Evolutionary conservation across 441 rosid genomes (phyloP).

Genomic region (Pelargonium citronellum): DNA sequence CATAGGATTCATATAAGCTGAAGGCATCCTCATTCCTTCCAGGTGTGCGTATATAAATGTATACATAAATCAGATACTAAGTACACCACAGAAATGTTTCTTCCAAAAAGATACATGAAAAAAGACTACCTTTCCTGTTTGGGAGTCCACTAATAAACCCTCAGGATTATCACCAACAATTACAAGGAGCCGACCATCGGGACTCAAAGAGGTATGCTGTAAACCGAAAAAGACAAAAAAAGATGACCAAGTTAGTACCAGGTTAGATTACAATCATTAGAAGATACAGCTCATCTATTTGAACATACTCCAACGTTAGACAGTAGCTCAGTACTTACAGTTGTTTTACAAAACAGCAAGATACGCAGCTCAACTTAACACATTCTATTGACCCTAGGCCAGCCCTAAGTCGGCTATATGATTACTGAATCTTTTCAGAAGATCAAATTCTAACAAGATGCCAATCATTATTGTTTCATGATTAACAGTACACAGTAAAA

Average conservation of each 20-base stretch:
- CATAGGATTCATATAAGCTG: too few species aligned
- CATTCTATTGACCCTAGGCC: too few species aligned
- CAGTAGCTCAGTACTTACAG: too few species aligned
- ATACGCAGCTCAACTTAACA: too few species aligned
- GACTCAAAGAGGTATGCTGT: constrained; percentile 43
- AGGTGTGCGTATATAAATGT: too few species aligned
- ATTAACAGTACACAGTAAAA: neutral
- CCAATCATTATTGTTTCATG: neutral
- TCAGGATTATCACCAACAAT: constrained; percentile 37
- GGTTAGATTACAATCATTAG: too few species aligned
- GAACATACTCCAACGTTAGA: too few species aligned
- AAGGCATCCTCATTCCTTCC: too few species aligned
- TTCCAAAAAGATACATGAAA: neutral
- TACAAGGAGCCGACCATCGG: constrained; percentile 25
- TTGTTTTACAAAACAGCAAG: too few species aligned
- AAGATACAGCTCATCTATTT: too few species aligned
- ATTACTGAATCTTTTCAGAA: too few species aligned
- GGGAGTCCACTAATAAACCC: constrained; percentile 36
- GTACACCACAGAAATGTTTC: neutral
- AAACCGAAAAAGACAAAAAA: neutral
- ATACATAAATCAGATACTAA: neutral
- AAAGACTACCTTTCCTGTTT: constrained; percentile 32
- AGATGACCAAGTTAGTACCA: too few species aligned
- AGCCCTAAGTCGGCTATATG: neutral
- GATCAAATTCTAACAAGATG: neutral